These are phyloP conservation scores for Fusarium pseudonygamai DNA, from an alignment of 2,329 filamentous ascomycete genomes.

Conservation along the genomic window DNA sequence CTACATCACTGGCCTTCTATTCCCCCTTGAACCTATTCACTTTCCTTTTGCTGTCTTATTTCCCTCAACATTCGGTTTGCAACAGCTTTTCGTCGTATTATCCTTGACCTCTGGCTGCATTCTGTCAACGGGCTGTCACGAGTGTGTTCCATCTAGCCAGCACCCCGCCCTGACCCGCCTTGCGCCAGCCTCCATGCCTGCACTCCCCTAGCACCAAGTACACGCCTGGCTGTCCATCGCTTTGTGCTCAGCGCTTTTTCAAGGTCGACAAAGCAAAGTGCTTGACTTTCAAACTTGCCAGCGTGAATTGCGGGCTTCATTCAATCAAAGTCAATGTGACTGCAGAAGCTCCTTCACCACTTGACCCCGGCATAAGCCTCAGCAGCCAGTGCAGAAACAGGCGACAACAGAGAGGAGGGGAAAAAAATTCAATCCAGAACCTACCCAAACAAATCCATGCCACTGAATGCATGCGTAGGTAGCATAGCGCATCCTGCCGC, in stretches of 20 bases:
- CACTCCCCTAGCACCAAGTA: conserved; percentile 39
- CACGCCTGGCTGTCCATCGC: conserved; percentile 31
- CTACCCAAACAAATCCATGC: conserved; percentile 40
- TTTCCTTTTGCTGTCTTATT: background rate
- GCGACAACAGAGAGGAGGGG: background rate
- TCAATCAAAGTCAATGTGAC: conserved; percentile 5
- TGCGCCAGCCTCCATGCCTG: conserved; percentile 42
- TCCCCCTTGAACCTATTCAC: background rate
- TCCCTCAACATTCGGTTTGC: background rate
- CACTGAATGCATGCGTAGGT: conserved; percentile 42
- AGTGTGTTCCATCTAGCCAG: conserved; percentile 46
- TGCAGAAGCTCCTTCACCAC: conserved; percentile 27
- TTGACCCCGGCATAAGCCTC: conserved; percentile 42
- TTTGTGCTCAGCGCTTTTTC: conserved; percentile 22
- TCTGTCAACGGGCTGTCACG: conserved; percentile 45
- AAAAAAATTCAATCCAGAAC: conserved; percentile 5
- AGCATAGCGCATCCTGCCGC: conserved; percentile 41
- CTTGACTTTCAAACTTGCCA: conserved; percentile 24
- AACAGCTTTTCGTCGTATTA: conserved; percentile 13
- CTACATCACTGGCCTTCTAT: background rate
- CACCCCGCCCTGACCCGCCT: conserved; percentile 47
- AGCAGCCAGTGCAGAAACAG: conserved; percentile 31
- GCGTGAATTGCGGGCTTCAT: conserved; percentile 29
- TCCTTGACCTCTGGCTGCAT: conserved; percentile 26
- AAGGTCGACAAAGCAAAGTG: conserved; percentile 20